Base-by-base conservation (phyloP, 192 early-diverging fungal genomes). In the Coemansia sp. region DNA sequence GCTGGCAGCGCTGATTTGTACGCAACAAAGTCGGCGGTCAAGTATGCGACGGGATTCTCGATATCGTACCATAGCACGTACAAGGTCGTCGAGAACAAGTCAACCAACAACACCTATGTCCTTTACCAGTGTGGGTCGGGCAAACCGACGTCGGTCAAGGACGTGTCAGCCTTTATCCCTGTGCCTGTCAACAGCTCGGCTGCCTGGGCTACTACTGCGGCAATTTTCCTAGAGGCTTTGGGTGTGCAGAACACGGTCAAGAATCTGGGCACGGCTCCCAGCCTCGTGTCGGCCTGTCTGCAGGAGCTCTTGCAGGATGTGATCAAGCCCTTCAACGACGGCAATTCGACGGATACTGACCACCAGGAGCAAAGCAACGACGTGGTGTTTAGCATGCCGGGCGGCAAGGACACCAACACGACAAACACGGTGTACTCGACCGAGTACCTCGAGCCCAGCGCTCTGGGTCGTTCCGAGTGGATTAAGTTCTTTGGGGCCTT, bases 401-500 rank as follows among this genome's bases (percentile, higher is more conserved):
- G 53, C 14, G 76, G 67, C 44, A 56, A 61, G 14, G 64, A 67
- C 42, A 50, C 56, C 54, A 58, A 68, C 34, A 60, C 62, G 38
- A 60, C 41, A 3, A 76, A 80, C 60, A 72, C 65, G 1, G 80
- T 74, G 12, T 40, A 62, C 17, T 67, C 74, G 46, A 37, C 56
- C 37, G 82, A 80, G 59, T 70, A 67, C 40, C 53, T 73, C 11
- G 70, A 76, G 39, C 19, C 53, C 37, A 69, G 67, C 42, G 67
- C 64, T 11, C 60, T 83, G 55, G 74, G 72, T 6, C 73, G 74
- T 48, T 67, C 72, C 33, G 82, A 83, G 63, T 83, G 82, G 82
- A 41, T 83, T 64, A 80, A 83, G 77, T 83, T 68, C 62, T 71
- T 80, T 60, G 69, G 65, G 1, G 58, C 67, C 26, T 83, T 80